Percentiles rank a stretch among this genome's conserved stretches.
These are phyloP conservation scores for Epicoccum sorghinum DNA, from an alignment of 2,329 filamentous ascomycete genomes.

Conservation along the genomic window DNA sequence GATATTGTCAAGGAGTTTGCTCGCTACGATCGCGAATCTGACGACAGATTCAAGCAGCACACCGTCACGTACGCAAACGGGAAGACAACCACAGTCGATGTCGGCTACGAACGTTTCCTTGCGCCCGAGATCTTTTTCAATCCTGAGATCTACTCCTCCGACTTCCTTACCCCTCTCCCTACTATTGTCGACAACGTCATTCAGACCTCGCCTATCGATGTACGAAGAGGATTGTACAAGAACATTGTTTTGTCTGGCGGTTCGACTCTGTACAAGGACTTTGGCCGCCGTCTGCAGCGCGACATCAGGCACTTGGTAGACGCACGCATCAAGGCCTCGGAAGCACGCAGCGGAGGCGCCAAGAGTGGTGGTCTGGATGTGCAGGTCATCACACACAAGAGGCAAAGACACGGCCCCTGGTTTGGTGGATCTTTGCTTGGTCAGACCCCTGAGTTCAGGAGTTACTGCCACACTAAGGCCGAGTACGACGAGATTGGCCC, in stretches of 20 bases:
- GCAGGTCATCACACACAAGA: conserved; percentile 95
- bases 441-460: conserved; percentile 97
- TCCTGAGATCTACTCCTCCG: conserved; percentile 98
- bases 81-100: conserved; percentile 82
- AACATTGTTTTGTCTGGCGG: conserved; percentile 98
- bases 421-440: conserved; percentile 96
- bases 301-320: conserved; percentile 98
- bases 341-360: conserved; percentile 87
- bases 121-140: conserved; percentile 99
- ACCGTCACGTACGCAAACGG: conserved; percentile 85
- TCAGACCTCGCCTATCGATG: conserved; percentile 96
- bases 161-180: conserved; percentile 94
- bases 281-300: conserved; percentile 91
- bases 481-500: conserved; percentile 92
- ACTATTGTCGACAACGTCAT: conserved; percentile 96
- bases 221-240: conserved; percentile 96
- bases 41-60: conserved; percentile 84
- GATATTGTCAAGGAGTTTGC: conserved; percentile 99
- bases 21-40: conserved; percentile 90
- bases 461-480: conserved; percentile 85
- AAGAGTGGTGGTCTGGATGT: conserved; percentile 95
- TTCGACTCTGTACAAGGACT: conserved; percentile 98
- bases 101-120: conserved; percentile 97
- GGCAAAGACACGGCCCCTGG: conserved; percentile 97
- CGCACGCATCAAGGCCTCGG: conserved; percentile 87